Percentiles rank a stretch among this genome's conserved stretches.
phyloP scores from a whole-genome alignment of 345 rosid species.

The Brassica rapa region DNA sequence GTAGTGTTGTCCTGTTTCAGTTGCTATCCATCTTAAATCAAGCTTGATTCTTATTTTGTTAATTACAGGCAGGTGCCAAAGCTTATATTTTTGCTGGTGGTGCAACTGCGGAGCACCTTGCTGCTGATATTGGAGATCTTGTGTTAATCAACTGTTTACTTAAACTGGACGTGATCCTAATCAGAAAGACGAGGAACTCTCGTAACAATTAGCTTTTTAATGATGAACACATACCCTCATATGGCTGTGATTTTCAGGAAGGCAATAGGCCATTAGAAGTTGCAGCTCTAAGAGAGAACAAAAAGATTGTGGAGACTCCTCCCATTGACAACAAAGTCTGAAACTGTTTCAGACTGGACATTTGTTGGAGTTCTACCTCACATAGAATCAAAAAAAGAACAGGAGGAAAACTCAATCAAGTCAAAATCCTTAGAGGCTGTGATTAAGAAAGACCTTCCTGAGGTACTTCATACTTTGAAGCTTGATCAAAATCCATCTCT shows the following conservation, averaged over 20 bases:
- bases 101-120: constrained; percentile 58
- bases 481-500: no score
- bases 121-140: constrained; percentile 72
- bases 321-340: constrained; percentile 59
- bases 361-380: constrained; percentile 66
- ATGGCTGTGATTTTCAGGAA: constrained; percentile 43
- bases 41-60: constrained; percentile 10
- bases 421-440: constrained; percentile 33
- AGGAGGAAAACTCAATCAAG: constrained; percentile 41
- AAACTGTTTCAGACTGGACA: constrained; percentile 65
- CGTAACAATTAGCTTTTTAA: no score
- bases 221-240: no score
- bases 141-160: constrained; percentile 69
- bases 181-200: constrained; percentile 46
- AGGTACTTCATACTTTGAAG: constrained; percentile 44
- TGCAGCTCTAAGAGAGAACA: constrained; percentile 75
- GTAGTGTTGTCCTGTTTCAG: neutral
- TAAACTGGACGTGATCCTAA: constrained; percentile 84
- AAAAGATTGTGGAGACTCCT: constrained; percentile 71
- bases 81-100: constrained; percentile 80
- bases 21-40: neutral
- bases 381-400: constrained; percentile 56
- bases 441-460: constrained; percentile 53
- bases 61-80: constrained; percentile 56
- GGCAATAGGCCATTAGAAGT: constrained; percentile 79